Evolutionary conservation across 2,329 filamentous ascomycete genomes (phyloP), one percentile per base, ranked within the genome.

Genomic region (Nannizzia gypsea): DNA sequence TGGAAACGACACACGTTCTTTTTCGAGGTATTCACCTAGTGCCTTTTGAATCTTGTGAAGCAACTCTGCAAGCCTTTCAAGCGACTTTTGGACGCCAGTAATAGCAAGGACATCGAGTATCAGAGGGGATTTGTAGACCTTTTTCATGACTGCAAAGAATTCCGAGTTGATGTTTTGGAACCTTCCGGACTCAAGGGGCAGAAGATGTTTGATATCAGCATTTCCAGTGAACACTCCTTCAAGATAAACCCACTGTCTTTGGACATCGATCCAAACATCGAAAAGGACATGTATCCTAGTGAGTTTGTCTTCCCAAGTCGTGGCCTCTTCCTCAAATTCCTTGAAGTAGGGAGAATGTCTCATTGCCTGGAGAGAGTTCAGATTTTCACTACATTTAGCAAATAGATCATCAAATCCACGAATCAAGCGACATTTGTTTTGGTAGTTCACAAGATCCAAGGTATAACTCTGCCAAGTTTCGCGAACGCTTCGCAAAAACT

Each of bases 241-340:
- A 3, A 99, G 83, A 72, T 99, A 99, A 6, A 99, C 93, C 93
- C 93, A 99, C 76, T 99, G 93, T 63, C 95, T 87, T 73, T 99
- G 93, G n/a, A 99, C 95, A 74, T 99, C 95, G 67, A 99, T 99
- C 95, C 95, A 99, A 15, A 99, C 91, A 72, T 99, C 93, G 69
- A 99, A 99, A 8, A 99, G 81, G 15, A 99, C 90, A 71, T 99
- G 93, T 1, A 99, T 90, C 52, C 93, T 85, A 72, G 97, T 99
- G 26, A 99, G 81, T 72, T 95, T 96, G 75, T 99, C 95, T 74
- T 99, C 95, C 93, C 93, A 99, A 0, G 88, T 83, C 0, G 90
- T 88, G 5, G 95, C 95, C 67, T 99, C 93, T 68, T 99, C 93
- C 71, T 99, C 93, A 64, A 99, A 99, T 68, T 97, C 92, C 73